Evolutionary conservation across 768 basidiomycete species (phyloP), one percentile per base, ranked within the genome.

Genomic region (Mycena chlorophos): DNA sequence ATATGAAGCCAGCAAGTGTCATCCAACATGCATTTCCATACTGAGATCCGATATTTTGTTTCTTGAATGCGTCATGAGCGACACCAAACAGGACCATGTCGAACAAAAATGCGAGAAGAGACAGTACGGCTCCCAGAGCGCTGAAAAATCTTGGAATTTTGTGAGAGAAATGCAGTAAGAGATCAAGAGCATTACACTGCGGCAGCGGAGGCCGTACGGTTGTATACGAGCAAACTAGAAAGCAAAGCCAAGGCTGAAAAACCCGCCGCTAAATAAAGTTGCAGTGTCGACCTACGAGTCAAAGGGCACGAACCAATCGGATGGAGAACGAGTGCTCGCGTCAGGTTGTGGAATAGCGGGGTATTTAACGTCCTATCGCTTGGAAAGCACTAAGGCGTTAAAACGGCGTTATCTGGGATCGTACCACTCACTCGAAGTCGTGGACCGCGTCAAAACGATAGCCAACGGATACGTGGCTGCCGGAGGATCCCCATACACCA

Each of bases 1-100:
- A 78, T 50, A 82, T 78, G 48, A 89, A 73, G 1, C 90, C 89
- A 53, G 82, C 90, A 40, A 94, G 78, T 3, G 87, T 87, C 54
- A 93, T 65, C 91, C 91, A 94, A 66, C 84, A 85, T 40, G 88
- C 91, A 68, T 90, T 91, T 16, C 90, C 91, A 71, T 84, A 87
- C 58, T 79, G 73, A 2, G 88, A 82, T 23, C 63, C 49, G 26
- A 73, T 66, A 19, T 78, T 80, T 19, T 72, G 71, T 57, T 79
- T 69, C 53, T 79, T 76, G 65, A 88, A 78, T 39, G 79, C 77
- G 60, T 81, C 68, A 55, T 84, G 84, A 17, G 82, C 83, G 57
- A 90, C 80, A 46, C 85, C 86, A 69, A 88, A 94, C 49, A 94
- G 81, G 39, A 82, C 82, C 82, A 92, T 87, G 71, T 91, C 90